A percentile compares a stretch with the other conserved stretches of the same genome.
phyloP scores from a whole-genome alignment of 2,329 filamentous ascomycete genomes.

The Ophiobolus disseminans region DNA sequence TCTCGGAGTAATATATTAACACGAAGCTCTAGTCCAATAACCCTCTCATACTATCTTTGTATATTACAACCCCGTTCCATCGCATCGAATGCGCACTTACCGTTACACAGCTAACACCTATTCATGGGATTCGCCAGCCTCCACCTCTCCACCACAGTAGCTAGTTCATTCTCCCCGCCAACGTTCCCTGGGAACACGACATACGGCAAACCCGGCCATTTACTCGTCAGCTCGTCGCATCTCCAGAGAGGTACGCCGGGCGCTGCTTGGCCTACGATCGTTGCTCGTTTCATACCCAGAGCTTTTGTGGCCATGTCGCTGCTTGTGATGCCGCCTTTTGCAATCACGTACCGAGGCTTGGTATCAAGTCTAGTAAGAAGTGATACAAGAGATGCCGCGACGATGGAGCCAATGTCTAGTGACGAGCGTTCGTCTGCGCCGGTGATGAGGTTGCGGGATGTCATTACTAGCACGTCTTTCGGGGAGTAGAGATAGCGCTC shows the following conservation, averaged over 20 bases:
- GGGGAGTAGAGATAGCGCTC: slow-evolving; percentile 50
- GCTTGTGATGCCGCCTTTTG: slow-evolving; percentile 66
- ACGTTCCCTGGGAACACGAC: slow-evolving; percentile 68
- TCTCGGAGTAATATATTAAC: no score
- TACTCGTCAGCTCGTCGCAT: slow-evolving; percentile 61
- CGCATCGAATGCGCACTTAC: neutral
- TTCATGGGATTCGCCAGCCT: slow-evolving; percentile 17
- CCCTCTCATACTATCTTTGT: neutral
- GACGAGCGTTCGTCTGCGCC: slow-evolving; percentile 59
- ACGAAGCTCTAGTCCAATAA: neutral
- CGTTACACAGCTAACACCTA: slow-evolving; percentile 9
- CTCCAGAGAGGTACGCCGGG: slow-evolving; percentile 66
- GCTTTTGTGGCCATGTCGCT: slow-evolving; percentile 66
- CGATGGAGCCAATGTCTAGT: slow-evolving; percentile 61
- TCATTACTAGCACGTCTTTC: slow-evolving; percentile 66
- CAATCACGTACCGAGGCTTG: slow-evolving; percentile 64
- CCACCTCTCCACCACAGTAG: slow-evolving; percentile 21
- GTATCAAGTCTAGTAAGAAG: slow-evolving; percentile 57
- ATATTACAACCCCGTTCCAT: no score
- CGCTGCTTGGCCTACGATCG: slow-evolving; percentile 64
- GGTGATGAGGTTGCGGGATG: slow-evolving; percentile 61
- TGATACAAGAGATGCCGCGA: slow-evolving; percentile 60
- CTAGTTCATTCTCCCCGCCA: slow-evolving; percentile 42
- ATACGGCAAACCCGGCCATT: slow-evolving; percentile 61
- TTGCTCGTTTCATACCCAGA: slow-evolving; percentile 61